Evolutionary conservation across 83 land plant species (phyloP).

Genomic region (Picea abies): DNA sequence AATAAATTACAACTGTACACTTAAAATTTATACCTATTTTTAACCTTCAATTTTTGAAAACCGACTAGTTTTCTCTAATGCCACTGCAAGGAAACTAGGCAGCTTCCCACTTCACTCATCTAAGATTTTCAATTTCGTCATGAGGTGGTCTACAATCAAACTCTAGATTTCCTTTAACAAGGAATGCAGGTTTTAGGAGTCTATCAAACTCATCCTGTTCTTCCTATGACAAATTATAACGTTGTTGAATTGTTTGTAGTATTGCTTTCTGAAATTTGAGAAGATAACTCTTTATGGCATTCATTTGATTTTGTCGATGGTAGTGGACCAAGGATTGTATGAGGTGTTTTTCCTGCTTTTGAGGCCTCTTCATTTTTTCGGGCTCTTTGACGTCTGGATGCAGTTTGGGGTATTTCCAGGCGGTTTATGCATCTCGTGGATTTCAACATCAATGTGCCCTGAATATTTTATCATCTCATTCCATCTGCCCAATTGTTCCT

Average conservation of each 20-base stretch:
- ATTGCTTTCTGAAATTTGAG: neutral
- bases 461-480: neutral
- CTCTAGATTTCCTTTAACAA: slow-evolving; percentile 85
- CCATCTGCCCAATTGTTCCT: neutral
- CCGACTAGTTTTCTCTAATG: no score
- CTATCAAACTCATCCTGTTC: slow-evolving; percentile 46
- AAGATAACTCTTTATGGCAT: neutral
- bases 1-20: no score
- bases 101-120: slow-evolving; percentile 70
- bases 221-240: slow-evolving; percentile 10
- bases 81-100: no score
- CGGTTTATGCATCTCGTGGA: neutral
- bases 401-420: neutral
- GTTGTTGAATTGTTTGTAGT: neutral
- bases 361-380: neutral
- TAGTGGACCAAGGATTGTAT: neutral
- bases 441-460: neutral
- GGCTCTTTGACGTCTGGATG: neutral
- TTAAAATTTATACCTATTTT: no score
- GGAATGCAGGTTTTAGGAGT: slow-evolving; percentile 74
- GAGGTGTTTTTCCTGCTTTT: no score
- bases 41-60: no score
- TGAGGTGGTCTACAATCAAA: slow-evolving; percentile 92
- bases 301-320: neutral
- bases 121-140: slow-evolving; percentile 85